Evolutionary conservation across 768 basidiomycete species (phyloP).

Genomic region (Russula dissimulans): DNA sequence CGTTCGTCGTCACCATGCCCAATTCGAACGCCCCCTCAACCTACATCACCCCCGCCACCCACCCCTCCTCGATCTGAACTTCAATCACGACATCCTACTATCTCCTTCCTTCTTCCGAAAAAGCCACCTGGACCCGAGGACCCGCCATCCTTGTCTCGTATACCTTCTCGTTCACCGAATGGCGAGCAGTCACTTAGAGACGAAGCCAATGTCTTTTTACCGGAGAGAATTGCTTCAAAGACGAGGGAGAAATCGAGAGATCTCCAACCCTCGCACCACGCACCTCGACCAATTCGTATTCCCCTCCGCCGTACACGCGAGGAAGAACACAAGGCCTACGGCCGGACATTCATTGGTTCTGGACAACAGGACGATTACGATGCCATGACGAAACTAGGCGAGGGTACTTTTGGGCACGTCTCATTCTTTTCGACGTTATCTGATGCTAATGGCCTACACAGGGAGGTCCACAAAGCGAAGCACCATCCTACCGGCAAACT

Average conservation of each 20-base stretch:
- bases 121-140: not conserved
- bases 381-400: conserved; percentile 80
- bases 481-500: conserved; percentile 47
- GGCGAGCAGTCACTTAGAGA: not conserved
- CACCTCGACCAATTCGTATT: conserved; percentile 31
- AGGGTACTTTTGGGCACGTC: conserved; percentile 82
- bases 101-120: conserved; percentile 24
- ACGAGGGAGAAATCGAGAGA: not conserved
- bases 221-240: not conserved
- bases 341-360: conserved; percentile 58
- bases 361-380: conserved; percentile 70
- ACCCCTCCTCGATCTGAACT: conserved; percentile 20
- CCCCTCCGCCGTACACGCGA: conserved; percentile 45
- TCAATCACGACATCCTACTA: conserved; percentile 25
- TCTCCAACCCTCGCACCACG: not conserved
- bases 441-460: conserved; percentile 24
- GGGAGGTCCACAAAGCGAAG: conserved; percentile 86
- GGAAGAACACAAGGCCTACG: conserved; percentile 61
- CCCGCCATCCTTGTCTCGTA: not conserved
- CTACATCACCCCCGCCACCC: conserved; percentile 21
- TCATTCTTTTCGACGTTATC: not conserved
- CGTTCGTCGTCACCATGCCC: conserved; percentile 19
- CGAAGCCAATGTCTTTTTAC: not conserved
- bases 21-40: conserved; percentile 14
- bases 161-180: not conserved